phyloP scores from a whole-genome alignment of 331 rosid genomes.

The Cydonia oblonga region DNA sequence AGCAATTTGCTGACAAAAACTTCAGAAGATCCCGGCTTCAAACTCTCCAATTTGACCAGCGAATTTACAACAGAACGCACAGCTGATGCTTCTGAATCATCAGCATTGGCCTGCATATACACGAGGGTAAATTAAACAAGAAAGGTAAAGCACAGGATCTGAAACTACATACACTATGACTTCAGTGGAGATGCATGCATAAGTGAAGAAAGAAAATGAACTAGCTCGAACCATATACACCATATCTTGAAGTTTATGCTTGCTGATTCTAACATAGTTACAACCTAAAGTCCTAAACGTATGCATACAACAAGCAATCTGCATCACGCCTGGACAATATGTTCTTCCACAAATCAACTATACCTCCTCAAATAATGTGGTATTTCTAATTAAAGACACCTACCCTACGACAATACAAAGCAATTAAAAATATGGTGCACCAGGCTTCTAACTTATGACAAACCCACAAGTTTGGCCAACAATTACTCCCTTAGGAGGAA shows the following conservation, averaged over 20 bases:
- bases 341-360: background rate
- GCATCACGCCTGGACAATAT: background rate
- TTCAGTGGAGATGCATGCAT: background rate
- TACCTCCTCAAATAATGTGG: background rate
- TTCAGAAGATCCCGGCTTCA: slow-evolving; percentile 72
- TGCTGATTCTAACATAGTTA: background rate
- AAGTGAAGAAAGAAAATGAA: background rate
- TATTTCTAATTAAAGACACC: background rate
- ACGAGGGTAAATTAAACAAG: background rate
- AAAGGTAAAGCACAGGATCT: background rate
- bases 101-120: slow-evolving; percentile 42
- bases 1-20: slow-evolving; percentile 65
- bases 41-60: slow-evolving; percentile 59
- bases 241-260: background rate
- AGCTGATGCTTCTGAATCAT: slow-evolving; percentile 58
- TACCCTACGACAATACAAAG: background rate
- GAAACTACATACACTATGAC: background rate
- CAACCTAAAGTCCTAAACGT: background rate
- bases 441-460: background rate
- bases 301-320: background rate
- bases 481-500: background rate
- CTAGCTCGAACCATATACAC: background rate
- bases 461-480: background rate
- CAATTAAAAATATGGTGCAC: background rate
- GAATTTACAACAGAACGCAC: slow-evolving; percentile 46